Evolutionary conservation across 441 rosid species (phyloP), one percentile per base, ranked within the genome.

Genomic region (Manihot esculenta): DNA sequence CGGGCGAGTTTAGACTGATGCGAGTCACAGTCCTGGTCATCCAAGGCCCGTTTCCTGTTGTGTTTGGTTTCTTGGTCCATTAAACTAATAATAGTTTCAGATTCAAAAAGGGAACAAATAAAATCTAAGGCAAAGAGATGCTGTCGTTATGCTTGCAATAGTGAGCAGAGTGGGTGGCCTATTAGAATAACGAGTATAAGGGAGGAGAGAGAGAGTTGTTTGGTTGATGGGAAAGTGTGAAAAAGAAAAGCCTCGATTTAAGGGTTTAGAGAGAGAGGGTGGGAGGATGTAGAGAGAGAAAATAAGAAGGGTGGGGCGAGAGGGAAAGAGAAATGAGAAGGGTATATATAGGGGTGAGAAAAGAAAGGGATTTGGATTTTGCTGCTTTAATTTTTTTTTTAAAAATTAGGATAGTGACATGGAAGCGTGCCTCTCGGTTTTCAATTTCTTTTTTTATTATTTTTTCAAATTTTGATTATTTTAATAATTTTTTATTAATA

Each of bases 41-140:
- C 75, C 38, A 83, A 78, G 48, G 45, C 41, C 30, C 91, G 78
- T 77, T 86, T 86, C 65, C 71, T 69, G 72, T 27, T 64, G 66
- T 1, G 69, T 1, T 47, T 62, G 5, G 47, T 47, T 26, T 12
- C 20, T 10, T 74, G 73, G 30, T 64, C 79, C 83, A 76, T 79
- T 55, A 13, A 17, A 17, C 1, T 11, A 33, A 8, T 20, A 49
- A 47, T 5, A 23, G 23, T 24, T 4, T 54, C 0, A 4, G 24
- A 38, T 21, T 50, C n/a, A 12, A 51, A 70, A 18, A n/a, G 47
- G 10, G 48, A 33, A 51, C 21, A 42, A 23, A 42, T 50, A 63
- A 64, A 18, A 55, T 53, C 50, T 5, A 20, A 17, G 38, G 5
- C 5, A 23, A 42, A n/a, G 63, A 47, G 45, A 33, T 23, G 50